Base-by-base conservation (phyloP, 73 alveolate species). In the Paramecium sexaurelia region DNA sequence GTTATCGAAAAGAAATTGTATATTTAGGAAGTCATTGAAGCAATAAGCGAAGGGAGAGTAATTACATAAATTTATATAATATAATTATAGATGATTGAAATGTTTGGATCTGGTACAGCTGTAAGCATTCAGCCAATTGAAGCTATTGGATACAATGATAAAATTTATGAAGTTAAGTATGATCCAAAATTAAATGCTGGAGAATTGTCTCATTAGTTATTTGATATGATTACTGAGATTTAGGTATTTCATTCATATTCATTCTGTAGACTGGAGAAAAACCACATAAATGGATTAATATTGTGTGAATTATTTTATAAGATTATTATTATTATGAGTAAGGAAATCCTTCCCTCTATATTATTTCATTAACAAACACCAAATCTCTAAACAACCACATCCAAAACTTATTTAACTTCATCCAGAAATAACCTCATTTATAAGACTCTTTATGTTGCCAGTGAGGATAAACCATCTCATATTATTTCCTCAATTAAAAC, bases 61-160 rank as follows among this genome's bases (percentile, higher is more conserved):
- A 87, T n/a, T 24, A n/a, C 24, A n/a, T 35, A 7, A 22, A 68
- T 35, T 15, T 6, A 22, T 41, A 87, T 67, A 55, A n/a, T n/a
- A n/a, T n/a, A n/a, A n/a, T n/a, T 37, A 3, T 88, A 88, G 94
- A 43, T 91, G 78, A 78, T 91, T 56, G 98, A 95, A 85, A 93
- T 93, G 82, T 95, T 95, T 66, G 98, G 98, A 56, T 92, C 97
- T 7, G 98, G 98, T 33, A 95, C 98, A 8, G 98, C 98, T 17
- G 95, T 94, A 45, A 95, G 92, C 10, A 95, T 95, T 29, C 84
- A 96, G 47, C 97, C 98, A 13, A 91, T 95, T 29, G 89, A 95
- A 61, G 56, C 71, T 22, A 55, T 95, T 86, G 73, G 91, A 35
- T 94, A 94, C 55, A 57, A 94, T 24, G 95, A 87, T 37, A 55